phyloP scores from a whole-genome alignment of 2,329 filamentous ascomycete genomes.

The Chaetomiaceae sp. region DNA sequence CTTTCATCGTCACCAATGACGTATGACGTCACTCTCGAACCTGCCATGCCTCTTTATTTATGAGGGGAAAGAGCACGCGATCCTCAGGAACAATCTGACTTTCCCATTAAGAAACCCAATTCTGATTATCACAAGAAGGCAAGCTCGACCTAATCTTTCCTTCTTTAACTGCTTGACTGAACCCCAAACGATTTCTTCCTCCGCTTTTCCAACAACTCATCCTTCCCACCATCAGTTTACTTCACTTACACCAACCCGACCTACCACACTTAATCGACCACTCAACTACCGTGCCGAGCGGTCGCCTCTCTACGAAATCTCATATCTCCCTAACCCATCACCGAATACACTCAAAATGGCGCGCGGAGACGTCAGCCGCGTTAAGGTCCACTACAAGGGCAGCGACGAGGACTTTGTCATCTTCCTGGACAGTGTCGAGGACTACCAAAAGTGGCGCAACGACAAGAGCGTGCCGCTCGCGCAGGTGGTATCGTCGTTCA shows the following conservation, averaged over 20 bases:
- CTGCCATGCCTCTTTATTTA: constrained; percentile 6
- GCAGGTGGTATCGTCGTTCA: constrained; percentile 82
- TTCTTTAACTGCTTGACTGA: no score
- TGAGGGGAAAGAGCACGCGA: constrained; percentile 2
- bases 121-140: neutral
- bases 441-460: constrained; percentile 73
- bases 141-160: neutral
- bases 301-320: neutral
- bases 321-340: neutral
- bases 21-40: constrained; percentile 11
- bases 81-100: neutral
- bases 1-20: constrained; percentile 25
- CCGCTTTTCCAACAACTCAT: no score
- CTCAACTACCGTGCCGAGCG: no score
- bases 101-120: neutral
- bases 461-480: constrained; percentile 76
- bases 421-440: constrained; percentile 56
- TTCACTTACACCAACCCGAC: neutral
- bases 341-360: constrained; percentile 53
- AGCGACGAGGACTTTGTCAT: constrained; percentile 54
- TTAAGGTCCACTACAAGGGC: constrained; percentile 86
- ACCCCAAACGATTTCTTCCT: no score
- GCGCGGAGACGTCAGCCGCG: constrained; percentile 64
- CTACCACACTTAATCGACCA: no score
- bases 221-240: neutral